Evolutionary conservation across 306 rosid genomes (phyloP), one percentile per base, ranked within the genome.

Genomic region (Alnus glutinosa): DNA sequence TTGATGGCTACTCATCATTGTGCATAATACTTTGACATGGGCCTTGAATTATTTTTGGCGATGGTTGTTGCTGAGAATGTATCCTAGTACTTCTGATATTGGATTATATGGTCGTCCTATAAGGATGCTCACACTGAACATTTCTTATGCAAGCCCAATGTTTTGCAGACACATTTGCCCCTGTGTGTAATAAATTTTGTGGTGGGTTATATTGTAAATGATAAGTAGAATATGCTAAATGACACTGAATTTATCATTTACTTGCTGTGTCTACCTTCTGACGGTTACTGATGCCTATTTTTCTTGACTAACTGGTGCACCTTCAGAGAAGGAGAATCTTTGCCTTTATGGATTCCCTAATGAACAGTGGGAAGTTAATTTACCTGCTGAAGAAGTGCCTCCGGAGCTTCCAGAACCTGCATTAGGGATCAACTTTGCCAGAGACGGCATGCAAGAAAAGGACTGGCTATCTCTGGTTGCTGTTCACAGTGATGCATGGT

Each of bases 331-430:
- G 83, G 92, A 85, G 75, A 83, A 87, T 74, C 92, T 89, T 66
- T 89, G 89, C 76, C 87, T 87, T 51, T 87, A 84, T 85, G 90
- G 92, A 62, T 81, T 81, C 70, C 89, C 90, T 44, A 83, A 75
- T 71, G 92, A 83, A 62, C 74, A 83, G 12, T 87, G 92, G 92
- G 90, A 85, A 68, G 90, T 89, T 74, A 87, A 83, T 48, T 81
- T 85, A 67, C 92, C 92, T 55, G 87, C 87, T 14, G 90, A 87
- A 71, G 87, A 87, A 76, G 90, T 89, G 70, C 92, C 92, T 74
- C 89, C 92, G 1, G 92, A 89, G 68, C 85, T 89, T 55, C 90
- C 92, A 0, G 90, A 89, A 76, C 92, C 90, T 66, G 87, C 90
- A 16, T 71, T 89, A 70, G 92, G 92, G 70, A 89, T 89, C 77